phyloP scores from a whole-genome alignment of 495 filamentous ascomycete species.

The Platismatia glauca region DNA sequence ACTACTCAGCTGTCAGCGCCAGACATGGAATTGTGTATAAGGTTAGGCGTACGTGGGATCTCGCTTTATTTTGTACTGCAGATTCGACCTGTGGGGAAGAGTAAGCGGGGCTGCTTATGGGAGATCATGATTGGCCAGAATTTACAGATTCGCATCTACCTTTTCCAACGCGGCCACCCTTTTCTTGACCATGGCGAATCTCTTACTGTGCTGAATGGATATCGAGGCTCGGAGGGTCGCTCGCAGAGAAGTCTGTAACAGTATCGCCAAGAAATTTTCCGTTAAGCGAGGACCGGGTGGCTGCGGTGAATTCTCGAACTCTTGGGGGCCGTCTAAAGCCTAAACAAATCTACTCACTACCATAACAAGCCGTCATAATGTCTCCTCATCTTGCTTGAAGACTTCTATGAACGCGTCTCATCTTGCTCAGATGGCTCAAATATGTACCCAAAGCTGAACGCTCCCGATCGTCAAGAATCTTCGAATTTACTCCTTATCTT shows the following conservation, averaged over 20 bases:
- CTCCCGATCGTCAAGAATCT: background rate
- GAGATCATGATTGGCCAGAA: background rate
- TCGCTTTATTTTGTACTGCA: conserved; percentile 80
- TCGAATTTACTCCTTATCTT: background rate
- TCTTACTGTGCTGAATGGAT: background rate
- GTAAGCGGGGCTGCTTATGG: conserved; percentile 14
- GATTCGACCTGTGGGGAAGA: conserved; percentile 49
- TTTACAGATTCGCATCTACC: conserved; percentile 79
- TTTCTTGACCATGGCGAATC: conserved; percentile 61
- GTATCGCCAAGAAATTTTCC: background rate
- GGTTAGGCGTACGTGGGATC: conserved; percentile 57
- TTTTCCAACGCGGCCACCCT: conserved; percentile 89
- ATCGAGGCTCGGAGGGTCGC: too few relatives aligned
- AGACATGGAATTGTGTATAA: conserved; percentile 5
- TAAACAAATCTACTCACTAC: too few relatives aligned
- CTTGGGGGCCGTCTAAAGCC: too few relatives aligned
- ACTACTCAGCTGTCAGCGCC: conserved; percentile 29
- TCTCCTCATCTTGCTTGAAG: too few relatives aligned
- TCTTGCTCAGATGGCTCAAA: too few relatives aligned
- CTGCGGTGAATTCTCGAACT: background rate
- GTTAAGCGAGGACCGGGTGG: background rate
- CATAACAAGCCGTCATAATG: too few relatives aligned
- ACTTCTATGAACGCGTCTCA: too few relatives aligned
- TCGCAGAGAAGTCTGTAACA: too few relatives aligned
- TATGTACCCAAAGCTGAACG: too few relatives aligned